Conservation (phyloP, 768 basidiomycete genomes). For the Boletus coccyginus region DNA sequence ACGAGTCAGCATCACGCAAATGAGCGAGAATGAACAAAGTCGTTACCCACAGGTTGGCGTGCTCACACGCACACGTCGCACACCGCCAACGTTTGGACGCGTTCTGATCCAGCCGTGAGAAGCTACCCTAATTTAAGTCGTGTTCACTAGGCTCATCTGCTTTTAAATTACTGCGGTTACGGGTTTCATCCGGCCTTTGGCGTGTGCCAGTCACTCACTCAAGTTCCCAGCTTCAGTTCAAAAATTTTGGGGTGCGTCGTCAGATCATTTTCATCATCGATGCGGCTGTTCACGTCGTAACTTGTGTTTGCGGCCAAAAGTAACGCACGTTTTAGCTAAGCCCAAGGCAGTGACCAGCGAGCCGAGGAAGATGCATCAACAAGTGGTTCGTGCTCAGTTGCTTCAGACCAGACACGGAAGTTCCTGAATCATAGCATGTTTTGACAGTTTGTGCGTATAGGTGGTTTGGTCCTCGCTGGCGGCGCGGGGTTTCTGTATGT, state of each 20-base stretch:
- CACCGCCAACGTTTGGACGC: background rate
- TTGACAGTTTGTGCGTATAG: slow-evolving; percentile 24
- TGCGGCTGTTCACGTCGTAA: background rate
- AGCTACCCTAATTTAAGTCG: slow-evolving; percentile 1
- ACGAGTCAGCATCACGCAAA: background rate
- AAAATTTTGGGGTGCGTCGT: slow-evolving; percentile 10
- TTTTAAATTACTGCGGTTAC: slow-evolving; percentile 5
- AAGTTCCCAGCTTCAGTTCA: slow-evolving; percentile 14
- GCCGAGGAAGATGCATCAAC: slow-evolving; percentile 14
- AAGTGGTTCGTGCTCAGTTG: slow-evolving; percentile 14
- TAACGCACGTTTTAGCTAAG: background rate
- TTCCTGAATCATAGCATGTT: background rate
- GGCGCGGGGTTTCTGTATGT: slow-evolving; percentile 32
- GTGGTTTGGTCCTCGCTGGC: slow-evolving; percentile 26
- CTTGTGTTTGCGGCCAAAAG: background rate
- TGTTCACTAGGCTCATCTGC: background rate
- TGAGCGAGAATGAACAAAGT: slow-evolving; percentile 1
- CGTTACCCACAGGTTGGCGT: background rate
- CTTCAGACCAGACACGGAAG: background rate
- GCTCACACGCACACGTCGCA: background rate
- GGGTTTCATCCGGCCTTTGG: slow-evolving; percentile 1
- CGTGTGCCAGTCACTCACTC: background rate
- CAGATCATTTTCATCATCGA: slow-evolving; percentile 1
- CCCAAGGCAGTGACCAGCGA: background rate
- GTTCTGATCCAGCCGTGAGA: slow-evolving; percentile 12